phyloP scores from a whole-genome alignment of 805 yeast genomes.

The Phaffomyces opuntiae region DNA sequence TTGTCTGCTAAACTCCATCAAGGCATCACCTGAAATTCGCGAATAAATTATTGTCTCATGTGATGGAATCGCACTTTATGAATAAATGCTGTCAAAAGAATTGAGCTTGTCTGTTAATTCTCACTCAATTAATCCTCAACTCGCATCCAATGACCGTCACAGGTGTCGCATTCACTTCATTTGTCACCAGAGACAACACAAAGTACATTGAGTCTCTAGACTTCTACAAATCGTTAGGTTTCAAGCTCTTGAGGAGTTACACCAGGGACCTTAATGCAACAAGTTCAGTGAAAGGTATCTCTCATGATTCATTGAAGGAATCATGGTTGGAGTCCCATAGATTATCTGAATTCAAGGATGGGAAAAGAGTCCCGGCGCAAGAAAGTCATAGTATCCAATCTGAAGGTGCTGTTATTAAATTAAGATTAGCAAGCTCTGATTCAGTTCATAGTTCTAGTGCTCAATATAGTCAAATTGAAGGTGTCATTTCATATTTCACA shows the following conservation, averaged over 20 bases:
- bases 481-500: slow-evolving; percentile 34
- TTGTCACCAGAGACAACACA: slow-evolving; percentile 46
- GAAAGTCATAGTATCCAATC: slow-evolving; percentile 32
- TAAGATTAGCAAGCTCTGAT: slow-evolving; percentile 30
- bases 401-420: slow-evolving; percentile 41
- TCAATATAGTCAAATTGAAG: slow-evolving; percentile 28
- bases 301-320: slow-evolving; percentile 61
- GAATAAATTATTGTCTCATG: not conserved
- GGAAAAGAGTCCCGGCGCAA: slow-evolving; percentile 50
- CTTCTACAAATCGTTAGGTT: slow-evolving; percentile 60
- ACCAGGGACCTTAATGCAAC: slow-evolving; percentile 38
- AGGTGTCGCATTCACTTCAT: slow-evolving; percentile 51
- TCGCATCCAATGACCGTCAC: slow-evolving; percentile 15
- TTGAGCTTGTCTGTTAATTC: no score
- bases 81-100: not conserved
- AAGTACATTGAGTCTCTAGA: slow-evolving; percentile 39
- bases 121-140: not conserved
- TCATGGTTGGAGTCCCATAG: slow-evolving; percentile 71
- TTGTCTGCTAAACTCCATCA: not conserved
- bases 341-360: slow-evolving; percentile 47
- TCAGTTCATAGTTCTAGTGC: slow-evolving; percentile 19
- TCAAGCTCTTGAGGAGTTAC: slow-evolving; percentile 51
- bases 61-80: not conserved
- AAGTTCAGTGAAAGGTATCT: slow-evolving; percentile 44
- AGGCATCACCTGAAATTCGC: not conserved